Evolutionary conservation across 1,139 yeast species (phyloP).

Genomic region (Sugiyamaella grinbergsii): DNA sequence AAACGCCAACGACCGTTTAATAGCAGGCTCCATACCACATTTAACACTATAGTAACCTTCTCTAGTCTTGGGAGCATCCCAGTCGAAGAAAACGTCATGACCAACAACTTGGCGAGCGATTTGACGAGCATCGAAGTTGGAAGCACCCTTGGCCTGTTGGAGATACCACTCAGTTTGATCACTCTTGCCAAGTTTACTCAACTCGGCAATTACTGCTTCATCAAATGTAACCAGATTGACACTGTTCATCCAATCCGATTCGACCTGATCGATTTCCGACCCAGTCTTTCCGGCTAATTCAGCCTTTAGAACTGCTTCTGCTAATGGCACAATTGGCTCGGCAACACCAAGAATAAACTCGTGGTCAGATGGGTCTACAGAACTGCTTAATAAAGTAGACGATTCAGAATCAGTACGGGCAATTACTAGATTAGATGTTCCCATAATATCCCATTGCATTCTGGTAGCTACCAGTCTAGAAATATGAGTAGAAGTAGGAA

Average conservation of each 20-base stretch:
- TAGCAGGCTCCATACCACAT: slow-evolving; percentile 56
- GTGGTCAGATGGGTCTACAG: slow-evolving; percentile 60
- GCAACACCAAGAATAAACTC: slow-evolving; percentile 55
- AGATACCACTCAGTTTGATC: slow-evolving; percentile 41
- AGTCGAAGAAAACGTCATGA: slow-evolving; percentile 49
- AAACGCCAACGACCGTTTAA: slow-evolving; percentile 54
- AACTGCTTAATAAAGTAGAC: slow-evolving; percentile 55
- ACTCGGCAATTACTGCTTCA: slow-evolving; percentile 48
- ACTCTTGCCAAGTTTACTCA: slow-evolving; percentile 41
- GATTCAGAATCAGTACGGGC: slow-evolving; percentile 66
- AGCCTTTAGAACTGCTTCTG: slow-evolving; percentile 50
- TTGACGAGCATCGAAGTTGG: slow-evolving; percentile 43
- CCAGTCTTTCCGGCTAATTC: slow-evolving; percentile 46
- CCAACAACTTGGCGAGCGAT: slow-evolving; percentile 41
- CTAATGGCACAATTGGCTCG: slow-evolving; percentile 49
- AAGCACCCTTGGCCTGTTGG: slow-evolving; percentile 37
- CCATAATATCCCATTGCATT: slow-evolving; percentile 67
- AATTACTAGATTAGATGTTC: slow-evolving; percentile 57
- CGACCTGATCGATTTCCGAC: slow-evolving; percentile 44
- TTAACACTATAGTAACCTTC: slow-evolving; percentile 57
- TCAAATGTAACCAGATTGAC: slow-evolving; percentile 51
- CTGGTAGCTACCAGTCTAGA: slow-evolving; percentile 60
- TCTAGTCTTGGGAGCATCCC: slow-evolving; percentile 61
- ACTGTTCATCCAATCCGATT: slow-evolving; percentile 50
- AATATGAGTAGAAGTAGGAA: slow-evolving; percentile 61